Percentiles rank a stretch among this genome's conserved stretches.
Conservation (phyloP, 805 yeast species). For the Starmerella kuoi region DNA sequence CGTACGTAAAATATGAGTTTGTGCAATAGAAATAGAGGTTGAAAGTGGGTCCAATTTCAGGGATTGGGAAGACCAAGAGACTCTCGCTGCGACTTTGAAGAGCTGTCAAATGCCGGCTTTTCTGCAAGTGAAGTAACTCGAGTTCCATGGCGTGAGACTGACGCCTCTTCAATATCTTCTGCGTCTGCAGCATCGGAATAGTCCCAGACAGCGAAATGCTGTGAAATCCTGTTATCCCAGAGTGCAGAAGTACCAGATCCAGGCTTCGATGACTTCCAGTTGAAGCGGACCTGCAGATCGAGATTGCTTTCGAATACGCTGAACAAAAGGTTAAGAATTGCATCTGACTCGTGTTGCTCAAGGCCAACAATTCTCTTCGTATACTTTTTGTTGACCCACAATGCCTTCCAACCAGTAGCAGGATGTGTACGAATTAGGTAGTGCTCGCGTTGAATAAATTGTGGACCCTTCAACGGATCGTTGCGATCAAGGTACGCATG, state of each 20-base stretch:
- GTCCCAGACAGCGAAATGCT: slow-evolving; percentile 42
- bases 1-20: no score
- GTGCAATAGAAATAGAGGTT: no score
- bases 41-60: no score
- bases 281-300: slow-evolving; percentile 38
- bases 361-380: slow-evolving; percentile 57
- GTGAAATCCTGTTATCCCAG: slow-evolving; percentile 45
- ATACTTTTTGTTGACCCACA: slow-evolving; percentile 47
- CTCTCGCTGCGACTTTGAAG: slow-evolving; percentile 23
- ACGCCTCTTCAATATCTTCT: slow-evolving; percentile 7
- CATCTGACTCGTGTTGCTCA: slow-evolving; percentile 59
- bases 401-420: slow-evolving; percentile 49
- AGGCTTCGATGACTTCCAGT: slow-evolving; percentile 36
- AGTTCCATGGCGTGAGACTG: slow-evolving; percentile 34
- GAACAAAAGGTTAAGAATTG: slow-evolving; percentile 45
- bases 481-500: slow-evolving; percentile 35
- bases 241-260: slow-evolving; percentile 30
- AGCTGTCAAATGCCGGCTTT: slow-evolving; percentile 39
- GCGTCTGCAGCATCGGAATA: slow-evolving; percentile 19
- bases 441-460: slow-evolving; percentile 40
- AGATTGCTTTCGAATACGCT: slow-evolving; percentile 25
- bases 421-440: slow-evolving; percentile 54
- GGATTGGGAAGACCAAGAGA: slow-evolving; percentile 18
- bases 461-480: slow-evolving; percentile 23
- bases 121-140: slow-evolving; percentile 46